These are phyloP conservation scores for Diaporthe aspalathi DNA, from an alignment of 2,329 filamentous ascomycete species.

Conservation along the genomic window DNA sequence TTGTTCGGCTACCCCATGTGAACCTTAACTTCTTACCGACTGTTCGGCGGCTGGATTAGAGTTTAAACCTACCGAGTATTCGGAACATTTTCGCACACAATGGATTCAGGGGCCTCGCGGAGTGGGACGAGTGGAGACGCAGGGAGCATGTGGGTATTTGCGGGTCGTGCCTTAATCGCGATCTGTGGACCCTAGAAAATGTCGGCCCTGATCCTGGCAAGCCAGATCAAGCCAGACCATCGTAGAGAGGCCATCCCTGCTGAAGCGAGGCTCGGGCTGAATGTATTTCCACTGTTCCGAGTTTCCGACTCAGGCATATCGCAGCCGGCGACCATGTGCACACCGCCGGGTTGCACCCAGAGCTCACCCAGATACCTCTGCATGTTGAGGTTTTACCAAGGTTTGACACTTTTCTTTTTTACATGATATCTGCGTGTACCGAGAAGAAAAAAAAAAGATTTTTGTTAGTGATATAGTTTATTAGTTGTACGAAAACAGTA, in stretches of 20 bases:
- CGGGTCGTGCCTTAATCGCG: background rate
- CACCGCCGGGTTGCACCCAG: background rate
- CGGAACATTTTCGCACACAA: background rate
- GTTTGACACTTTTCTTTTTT: background rate
- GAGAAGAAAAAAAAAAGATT: no score
- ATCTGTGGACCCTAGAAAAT: background rate
- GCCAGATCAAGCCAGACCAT: no score
- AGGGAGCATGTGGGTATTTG: background rate
- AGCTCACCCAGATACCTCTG: background rate
- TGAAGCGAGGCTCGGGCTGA: background rate
- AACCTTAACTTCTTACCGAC: background rate
- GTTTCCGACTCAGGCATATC: background rate
- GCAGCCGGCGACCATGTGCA: background rate
- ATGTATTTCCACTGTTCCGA: background rate
- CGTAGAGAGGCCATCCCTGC: background rate
- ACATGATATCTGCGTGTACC: no score
- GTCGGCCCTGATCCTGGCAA: background rate
- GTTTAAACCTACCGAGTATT: background rate
- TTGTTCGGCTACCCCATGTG: background rate
- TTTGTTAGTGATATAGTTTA: no score
- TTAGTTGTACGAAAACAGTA: no score
- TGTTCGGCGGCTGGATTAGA: background rate
- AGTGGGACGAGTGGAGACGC: background rate
- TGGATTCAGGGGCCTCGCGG: background rate
- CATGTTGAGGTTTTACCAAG: background rate